phyloP scores from a whole-genome alignment of 2,329 filamentous ascomycete species.

The Camptophora hylomeconis region DNA sequence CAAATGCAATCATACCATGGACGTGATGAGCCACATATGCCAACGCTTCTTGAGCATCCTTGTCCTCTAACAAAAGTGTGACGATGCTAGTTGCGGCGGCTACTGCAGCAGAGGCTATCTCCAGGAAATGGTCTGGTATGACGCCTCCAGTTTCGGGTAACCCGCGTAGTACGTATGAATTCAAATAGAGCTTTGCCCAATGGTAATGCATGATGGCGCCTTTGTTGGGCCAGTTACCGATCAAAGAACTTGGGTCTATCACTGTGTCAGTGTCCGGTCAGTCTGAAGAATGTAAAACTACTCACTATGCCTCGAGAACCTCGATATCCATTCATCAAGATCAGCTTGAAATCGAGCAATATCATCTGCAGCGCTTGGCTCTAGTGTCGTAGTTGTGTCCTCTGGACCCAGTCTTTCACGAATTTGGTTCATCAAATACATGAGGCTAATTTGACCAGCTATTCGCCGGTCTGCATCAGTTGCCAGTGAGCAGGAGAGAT shows the following conservation, averaged over 20 bases:
- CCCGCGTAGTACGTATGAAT: constrained; percentile 37
- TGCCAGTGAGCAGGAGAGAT: constrained; percentile 21
- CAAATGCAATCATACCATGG: constrained; percentile 36
- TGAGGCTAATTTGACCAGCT: constrained; percentile 30
- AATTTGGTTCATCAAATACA: constrained; percentile 31
- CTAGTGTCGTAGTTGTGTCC: constrained; percentile 21
- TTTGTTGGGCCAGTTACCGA: constrained; percentile 37
- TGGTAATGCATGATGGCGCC: constrained; percentile 38
- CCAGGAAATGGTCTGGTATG: constrained; percentile 24
- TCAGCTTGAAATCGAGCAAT: constrained; percentile 29
- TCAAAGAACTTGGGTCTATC: constrained; percentile 32
- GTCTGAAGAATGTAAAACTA: constrained; percentile 1
- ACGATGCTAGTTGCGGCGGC: constrained; percentile 30
- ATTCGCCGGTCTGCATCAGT: constrained; percentile 24
- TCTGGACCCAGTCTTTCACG: constrained; percentile 32
- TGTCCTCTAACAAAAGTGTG: constrained; percentile 29
- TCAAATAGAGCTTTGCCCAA: constrained; percentile 38
- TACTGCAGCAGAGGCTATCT: constrained; percentile 32
- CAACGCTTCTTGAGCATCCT: constrained; percentile 29
- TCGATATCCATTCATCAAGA: constrained; percentile 24
- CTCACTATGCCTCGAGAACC: constrained; percentile 17
- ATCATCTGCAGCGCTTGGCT: constrained; percentile 26
- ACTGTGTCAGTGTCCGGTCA: too few species aligned
- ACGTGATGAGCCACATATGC: constrained; percentile 33
- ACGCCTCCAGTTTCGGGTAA: constrained; percentile 29